Base-by-base conservation (phyloP, 495 filamentous ascomycete species). In the Xylaria grammica region DNA sequence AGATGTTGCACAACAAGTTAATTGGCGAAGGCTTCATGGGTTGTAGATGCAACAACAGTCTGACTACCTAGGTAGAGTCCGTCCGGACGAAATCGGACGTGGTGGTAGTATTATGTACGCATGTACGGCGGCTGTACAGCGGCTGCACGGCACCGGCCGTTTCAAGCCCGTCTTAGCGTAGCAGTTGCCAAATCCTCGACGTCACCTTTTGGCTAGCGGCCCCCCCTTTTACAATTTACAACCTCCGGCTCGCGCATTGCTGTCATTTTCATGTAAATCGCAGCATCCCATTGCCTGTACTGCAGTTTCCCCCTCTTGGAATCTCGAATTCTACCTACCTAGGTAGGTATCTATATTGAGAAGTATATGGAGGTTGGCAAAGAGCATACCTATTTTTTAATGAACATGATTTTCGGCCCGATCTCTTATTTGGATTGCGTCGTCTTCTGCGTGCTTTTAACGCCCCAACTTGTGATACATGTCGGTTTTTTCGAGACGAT, bases 351-450 rank as follows among this genome's bases (percentile, higher is more conserved):
- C n/a, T n/a, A n/a, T n/a, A n/a, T 6, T n/a, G 40, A 45, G n/a
- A 3, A 20, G 29, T 24, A 32, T 15, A 26, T 45, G 40, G 46
- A 50, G 48, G 30, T 9, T 0, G 15, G 15, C 17, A 15, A 26
- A 40, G 3, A 48, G 9, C 13, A 30, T 49, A 48, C 1, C 32
- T 22, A 24, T 11, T 50, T 7, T 36, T 0, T 6, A 42, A 38
- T 26, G n/a, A 69, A 38, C 57, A 77, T 77, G 86, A 85, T 89
- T 52, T 77, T 93, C 19, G 80, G 83, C 7, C 84, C 84, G 46
- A 84, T 92, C 17, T 90, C 90, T 0, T 91, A 86, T 75, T 69
- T 91, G 15, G 91, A 93, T 73, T 91, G 90, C 76, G 27, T 87
- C 44, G 84, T 86, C 20, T 93, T 91, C 69, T 80, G 90, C 56